Percentiles rank a stretch among this genome's conserved stretches.
These are phyloP conservation scores for Lophiostoma macrostomum DNA, from an alignment of 495 filamentous ascomycete species.

Conservation along the genomic window DNA sequence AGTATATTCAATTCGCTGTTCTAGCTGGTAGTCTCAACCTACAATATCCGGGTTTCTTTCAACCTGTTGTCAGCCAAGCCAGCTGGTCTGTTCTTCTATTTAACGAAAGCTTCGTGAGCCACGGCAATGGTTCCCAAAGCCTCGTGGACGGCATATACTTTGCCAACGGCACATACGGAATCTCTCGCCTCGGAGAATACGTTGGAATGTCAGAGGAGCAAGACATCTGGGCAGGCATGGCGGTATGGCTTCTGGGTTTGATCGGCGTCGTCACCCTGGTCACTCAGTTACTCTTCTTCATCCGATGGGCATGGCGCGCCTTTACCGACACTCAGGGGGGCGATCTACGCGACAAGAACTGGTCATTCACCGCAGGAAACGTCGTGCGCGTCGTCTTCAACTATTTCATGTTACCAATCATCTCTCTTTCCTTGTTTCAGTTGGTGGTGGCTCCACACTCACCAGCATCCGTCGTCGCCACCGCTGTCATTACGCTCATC, in stretches of 20 bases:
- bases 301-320: conserved; percentile 69
- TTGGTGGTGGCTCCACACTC: conserved; percentile 70
- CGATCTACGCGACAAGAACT: conserved; percentile 84
- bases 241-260: conserved; percentile 77
- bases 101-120: conserved; percentile 81
- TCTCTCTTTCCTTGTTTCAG: conserved; percentile 86
- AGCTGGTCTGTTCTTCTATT: conserved; percentile 91
- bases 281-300: conserved; percentile 71
- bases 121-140: conserved; percentile 58
- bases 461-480: conserved; percentile 62
- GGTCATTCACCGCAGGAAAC: conserved; percentile 88
- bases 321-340: conserved; percentile 71
- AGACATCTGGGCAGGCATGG: conserved; percentile 93
- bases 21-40: conserved; percentile 81
- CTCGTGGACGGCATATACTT: conserved; percentile 84
- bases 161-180: conserved; percentile 67
- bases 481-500: conserved; percentile 71
- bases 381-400: conserved; percentile 86
- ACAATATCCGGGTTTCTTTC: conserved; percentile 90
- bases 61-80: conserved; percentile 80
- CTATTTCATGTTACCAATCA: conserved; percentile 82
- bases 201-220: conserved; percentile 72
- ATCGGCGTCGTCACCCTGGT: conserved; percentile 64
- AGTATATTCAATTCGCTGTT: conserved; percentile 93
- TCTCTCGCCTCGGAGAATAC: conserved; percentile 73